phyloP scores from a whole-genome alignment of 2,329 filamentous ascomycete species.

The Tolypocladium ophioglossoides region DNA sequence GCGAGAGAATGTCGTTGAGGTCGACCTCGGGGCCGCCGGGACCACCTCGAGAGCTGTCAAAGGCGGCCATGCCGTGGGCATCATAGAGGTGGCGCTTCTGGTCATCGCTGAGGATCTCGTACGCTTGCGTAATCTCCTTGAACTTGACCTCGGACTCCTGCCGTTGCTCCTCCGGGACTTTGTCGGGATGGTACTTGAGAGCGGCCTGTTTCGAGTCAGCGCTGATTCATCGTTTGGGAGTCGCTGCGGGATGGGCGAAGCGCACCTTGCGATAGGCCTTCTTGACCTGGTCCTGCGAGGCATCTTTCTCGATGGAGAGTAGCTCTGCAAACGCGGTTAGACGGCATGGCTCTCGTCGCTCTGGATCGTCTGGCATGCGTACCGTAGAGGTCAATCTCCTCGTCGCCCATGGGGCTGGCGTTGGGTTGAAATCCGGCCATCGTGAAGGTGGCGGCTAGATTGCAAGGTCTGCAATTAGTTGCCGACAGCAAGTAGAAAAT shows the following conservation, averaged over 20 bases:
- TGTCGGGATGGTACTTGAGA: conserved; percentile 85
- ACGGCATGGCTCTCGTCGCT: not conserved
- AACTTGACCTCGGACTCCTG: conserved; percentile 82
- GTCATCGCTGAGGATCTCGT: conserved; percentile 95
- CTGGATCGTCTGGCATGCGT: conserved; percentile 9
- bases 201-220: conserved; percentile 50
- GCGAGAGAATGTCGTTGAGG: conserved; percentile 82
- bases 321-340: conserved; percentile 46
- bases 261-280: conserved; percentile 90
- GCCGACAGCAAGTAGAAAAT: not conserved
- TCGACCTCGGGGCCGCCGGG: conserved; percentile 63
- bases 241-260: conserved; percentile 5
- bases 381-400: conserved; percentile 54
- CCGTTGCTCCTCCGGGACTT: conserved; percentile 78
- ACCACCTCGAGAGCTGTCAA: conserved; percentile 65
- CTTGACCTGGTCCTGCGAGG: conserved; percentile 74
- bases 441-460: not conserved
- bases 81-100: conserved; percentile 90
- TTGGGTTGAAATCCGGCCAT: not conserved
- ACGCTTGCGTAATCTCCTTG: conserved; percentile 87
- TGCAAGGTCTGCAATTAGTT: not conserved
- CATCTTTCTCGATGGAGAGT: conserved; percentile 61
- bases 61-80: conserved; percentile 88
- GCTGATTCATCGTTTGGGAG: not conserved
- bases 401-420: conserved; percentile 14